Percentiles rank a stretch among this genome's conserved stretches.
Evolutionary conservation across 2,329 filamentous ascomycete genomes (phyloP).

Genomic region (Trichoderma asperellum): DNA sequence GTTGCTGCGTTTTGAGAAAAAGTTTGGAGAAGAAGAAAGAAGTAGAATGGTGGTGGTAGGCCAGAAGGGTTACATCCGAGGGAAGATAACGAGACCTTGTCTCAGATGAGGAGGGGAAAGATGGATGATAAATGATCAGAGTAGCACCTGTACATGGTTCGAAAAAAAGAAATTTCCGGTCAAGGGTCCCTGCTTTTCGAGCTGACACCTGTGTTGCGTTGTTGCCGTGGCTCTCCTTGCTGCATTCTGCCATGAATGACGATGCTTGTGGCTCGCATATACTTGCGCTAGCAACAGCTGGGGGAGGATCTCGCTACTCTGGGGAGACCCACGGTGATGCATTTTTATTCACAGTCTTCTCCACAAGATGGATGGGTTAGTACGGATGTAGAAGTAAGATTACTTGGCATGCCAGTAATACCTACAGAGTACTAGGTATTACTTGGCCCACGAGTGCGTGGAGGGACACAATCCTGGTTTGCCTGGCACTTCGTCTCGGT

Average conservation of each 20-base stretch:
- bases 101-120: constrained; percentile 16
- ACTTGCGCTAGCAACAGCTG: background rate
- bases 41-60: background rate
- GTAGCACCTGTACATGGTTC: background rate
- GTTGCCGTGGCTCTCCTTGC: background rate
- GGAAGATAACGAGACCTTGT: background rate
- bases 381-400: background rate
- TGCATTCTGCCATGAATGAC: background rate
- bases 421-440: too few relatives aligned
- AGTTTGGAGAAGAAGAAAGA: background rate
- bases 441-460: background rate
- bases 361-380: constrained; percentile 10
- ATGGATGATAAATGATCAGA: constrained; percentile 2
- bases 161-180: background rate
- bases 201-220: background rate
- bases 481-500: constrained; percentile 10
- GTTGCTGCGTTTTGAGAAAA: background rate
- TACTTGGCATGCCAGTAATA: background rate
- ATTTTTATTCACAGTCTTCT: background rate
- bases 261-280: background rate
- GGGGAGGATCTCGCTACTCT: background rate
- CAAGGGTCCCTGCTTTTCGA: background rate
- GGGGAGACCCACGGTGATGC: constrained; percentile 11
- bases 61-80: constrained; percentile 16
- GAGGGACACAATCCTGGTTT: background rate